phyloP scores from a whole-genome alignment of 2,329 filamentous ascomycete species.

The Talaromyces marneffei region DNA sequence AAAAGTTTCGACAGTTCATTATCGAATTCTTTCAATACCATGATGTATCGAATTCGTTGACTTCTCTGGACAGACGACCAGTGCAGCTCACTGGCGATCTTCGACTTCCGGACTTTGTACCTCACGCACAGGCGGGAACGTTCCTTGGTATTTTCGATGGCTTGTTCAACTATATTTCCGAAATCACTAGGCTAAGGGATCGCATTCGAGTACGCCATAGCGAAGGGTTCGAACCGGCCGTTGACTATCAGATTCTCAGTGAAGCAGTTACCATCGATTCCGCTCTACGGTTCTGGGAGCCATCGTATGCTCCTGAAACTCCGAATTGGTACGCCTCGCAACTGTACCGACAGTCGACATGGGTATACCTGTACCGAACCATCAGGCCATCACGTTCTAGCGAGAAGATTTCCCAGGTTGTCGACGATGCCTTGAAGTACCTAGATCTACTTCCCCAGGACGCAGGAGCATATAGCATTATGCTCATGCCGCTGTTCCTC shows the following conservation, averaged over 20 bases:
- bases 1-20: slow-evolving; percentile 66
- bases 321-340: slow-evolving; percentile 53
- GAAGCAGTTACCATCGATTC: slow-evolving; percentile 70
- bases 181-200: slow-evolving; percentile 72
- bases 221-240: slow-evolving; percentile 57
- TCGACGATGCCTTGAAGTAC: slow-evolving; percentile 54
- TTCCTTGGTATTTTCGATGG: slow-evolving; percentile 78
- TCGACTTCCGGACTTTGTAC: slow-evolving; percentile 49
- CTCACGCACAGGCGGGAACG: slow-evolving; percentile 51
- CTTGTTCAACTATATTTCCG: slow-evolving; percentile 69
- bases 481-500: slow-evolving; percentile 57
- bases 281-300: slow-evolving; percentile 68
- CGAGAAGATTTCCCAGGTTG: slow-evolving; percentile 51
- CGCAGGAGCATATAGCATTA: slow-evolving; percentile 52
- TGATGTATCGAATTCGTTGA: slow-evolving; percentile 55
- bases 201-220: slow-evolving; percentile 64
- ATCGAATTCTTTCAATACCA: slow-evolving; percentile 82
- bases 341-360: slow-evolving; percentile 57
- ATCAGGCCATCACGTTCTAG: slow-evolving; percentile 53
- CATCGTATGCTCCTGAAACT: slow-evolving; percentile 48
- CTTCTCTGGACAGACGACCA: slow-evolving; percentile 49
- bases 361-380: slow-evolving; percentile 59
- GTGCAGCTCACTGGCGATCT: slow-evolving; percentile 51
- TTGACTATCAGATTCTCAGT: slow-evolving; percentile 68
- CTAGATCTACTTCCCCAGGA: slow-evolving; percentile 51